A percentile compares a stretch with the other conserved stretches of the same genome.
Conservation (phyloP, 352 stramenopile species). For the Pythium monospermum region DNA sequence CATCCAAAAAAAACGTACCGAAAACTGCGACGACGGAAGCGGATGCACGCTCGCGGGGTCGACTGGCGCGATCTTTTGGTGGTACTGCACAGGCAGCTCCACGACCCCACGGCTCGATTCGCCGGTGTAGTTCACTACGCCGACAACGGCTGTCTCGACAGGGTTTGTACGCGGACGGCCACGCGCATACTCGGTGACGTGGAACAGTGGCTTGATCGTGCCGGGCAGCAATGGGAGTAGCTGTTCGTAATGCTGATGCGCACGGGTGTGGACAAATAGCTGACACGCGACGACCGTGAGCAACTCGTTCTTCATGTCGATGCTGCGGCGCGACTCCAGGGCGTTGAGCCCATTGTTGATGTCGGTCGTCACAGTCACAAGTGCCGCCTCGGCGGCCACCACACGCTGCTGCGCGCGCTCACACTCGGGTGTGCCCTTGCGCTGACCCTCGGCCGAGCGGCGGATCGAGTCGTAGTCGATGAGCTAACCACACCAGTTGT, state of each 20-base stretch:
- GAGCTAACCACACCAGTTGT: slow-evolving; percentile 25
- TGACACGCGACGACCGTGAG: slow-evolving; percentile 70
- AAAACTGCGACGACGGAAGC: slow-evolving; percentile 40
- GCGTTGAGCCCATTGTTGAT: slow-evolving; percentile 64
- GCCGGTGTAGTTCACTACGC: slow-evolving; percentile 55
- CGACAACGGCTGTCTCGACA: slow-evolving; percentile 33
- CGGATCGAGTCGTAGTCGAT: slow-evolving; percentile 72
- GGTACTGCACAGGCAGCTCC: slow-evolving; percentile 45
- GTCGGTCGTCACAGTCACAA: slow-evolving; percentile 49
- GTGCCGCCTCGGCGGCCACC: slow-evolving; percentile 34
- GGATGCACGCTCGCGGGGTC: slow-evolving; percentile 48
- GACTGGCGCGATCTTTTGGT: slow-evolving; percentile 23
- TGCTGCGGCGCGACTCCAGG: slow-evolving; percentile 49
- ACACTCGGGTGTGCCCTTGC: slow-evolving; percentile 54
- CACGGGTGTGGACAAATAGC: slow-evolving; percentile 60
- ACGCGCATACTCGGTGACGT: slow-evolving; percentile 53
- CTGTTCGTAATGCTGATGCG: slow-evolving; percentile 70
- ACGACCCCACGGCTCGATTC: slow-evolving; percentile 38
- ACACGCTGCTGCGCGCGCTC: slow-evolving; percentile 63
- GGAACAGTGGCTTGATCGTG: slow-evolving; percentile 49
- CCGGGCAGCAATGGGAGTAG: slow-evolving; percentile 64
- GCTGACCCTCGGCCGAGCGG: slow-evolving; percentile 55
- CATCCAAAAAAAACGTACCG: slow-evolving; percentile 25
- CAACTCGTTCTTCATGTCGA: slow-evolving; percentile 75
- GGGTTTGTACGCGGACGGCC: slow-evolving; percentile 42